phyloP scores from a whole-genome alignment of 2,329 filamentous ascomycete species.

The Xylaria sp. region DNA sequence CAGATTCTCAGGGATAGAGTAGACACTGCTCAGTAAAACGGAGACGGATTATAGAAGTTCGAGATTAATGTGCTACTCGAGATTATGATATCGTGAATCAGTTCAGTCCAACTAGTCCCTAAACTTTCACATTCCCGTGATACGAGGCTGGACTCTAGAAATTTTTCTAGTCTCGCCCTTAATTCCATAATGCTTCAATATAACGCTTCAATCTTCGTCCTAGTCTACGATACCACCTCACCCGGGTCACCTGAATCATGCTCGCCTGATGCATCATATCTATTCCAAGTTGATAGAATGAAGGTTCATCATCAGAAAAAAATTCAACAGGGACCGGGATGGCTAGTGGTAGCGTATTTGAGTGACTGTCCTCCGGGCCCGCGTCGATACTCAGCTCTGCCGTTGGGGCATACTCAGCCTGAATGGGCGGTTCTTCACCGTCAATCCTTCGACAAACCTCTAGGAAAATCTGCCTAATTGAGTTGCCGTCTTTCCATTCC shows the following conservation, averaged over 20 bases:
- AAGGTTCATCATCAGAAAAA: too few relatives aligned
- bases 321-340: too few relatives aligned
- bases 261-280: too few relatives aligned
- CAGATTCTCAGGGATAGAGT: too few relatives aligned
- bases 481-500: not conserved
- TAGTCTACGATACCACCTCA: not conserved
- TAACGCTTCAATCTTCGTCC: not conserved
- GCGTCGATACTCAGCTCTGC: too few relatives aligned
- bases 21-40: too few relatives aligned
- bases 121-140: not conserved
- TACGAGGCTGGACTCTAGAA: not conserved
- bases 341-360: too few relatives aligned
- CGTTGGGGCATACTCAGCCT: not conserved
- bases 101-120: not conserved
- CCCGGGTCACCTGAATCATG: not conserved
- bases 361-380: too few relatives aligned
- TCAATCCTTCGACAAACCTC: not conserved
- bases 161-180: too few relatives aligned
- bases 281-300: too few relatives aligned
- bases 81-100: not conserved
- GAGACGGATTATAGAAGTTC: too few relatives aligned
- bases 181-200: not conserved
- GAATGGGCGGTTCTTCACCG: not conserved
- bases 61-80: not conserved
- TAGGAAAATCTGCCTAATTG: not conserved